Evolutionary conservation across 371 early-diverging fungal genomes (phyloP).

Genomic region (Mortierella sp.): DNA sequence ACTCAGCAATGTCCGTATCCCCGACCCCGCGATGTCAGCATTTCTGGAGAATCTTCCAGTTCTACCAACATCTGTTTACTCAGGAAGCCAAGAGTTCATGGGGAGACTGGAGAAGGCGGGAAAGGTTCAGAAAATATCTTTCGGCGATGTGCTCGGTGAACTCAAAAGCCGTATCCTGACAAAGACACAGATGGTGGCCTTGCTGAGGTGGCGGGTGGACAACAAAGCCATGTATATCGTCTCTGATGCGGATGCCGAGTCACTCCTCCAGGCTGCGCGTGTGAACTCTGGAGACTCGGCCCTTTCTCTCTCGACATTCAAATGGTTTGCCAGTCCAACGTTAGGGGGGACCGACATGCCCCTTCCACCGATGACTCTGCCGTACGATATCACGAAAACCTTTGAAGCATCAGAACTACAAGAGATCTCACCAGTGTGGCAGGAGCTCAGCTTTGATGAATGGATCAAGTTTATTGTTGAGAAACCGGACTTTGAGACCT

Average conservation of each 20-base stretch:
- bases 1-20: constrained; percentile 64
- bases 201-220: constrained; percentile 84
- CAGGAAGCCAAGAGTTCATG: constrained; percentile 67
- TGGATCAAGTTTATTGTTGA: constrained; percentile 71
- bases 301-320: constrained; percentile 56
- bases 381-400: constrained; percentile 70
- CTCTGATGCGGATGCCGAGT: constrained; percentile 20
- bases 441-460: constrained; percentile 68
- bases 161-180: constrained; percentile 65
- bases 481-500: constrained; percentile 61
- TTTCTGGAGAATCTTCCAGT: constrained; percentile 76
- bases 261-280: constrained; percentile 52
- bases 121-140: constrained; percentile 55
- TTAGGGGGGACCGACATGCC: constrained; percentile 69
- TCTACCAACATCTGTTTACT: constrained; percentile 60
- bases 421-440: constrained; percentile 65
- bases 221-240: constrained; percentile 34
- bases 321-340: constrained; percentile 70
- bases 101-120: constrained; percentile 61
- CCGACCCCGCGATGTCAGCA: constrained; percentile 58
- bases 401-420: constrained; percentile 68
- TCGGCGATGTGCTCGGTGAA: constrained; percentile 76
- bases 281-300: constrained; percentile 57
- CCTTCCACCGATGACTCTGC: constrained; percentile 69
- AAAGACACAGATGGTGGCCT: constrained; percentile 70